Conservation (phyloP, 1,284 basidiomycete genomes). For the Tranzscheliella williamsii region DNA sequence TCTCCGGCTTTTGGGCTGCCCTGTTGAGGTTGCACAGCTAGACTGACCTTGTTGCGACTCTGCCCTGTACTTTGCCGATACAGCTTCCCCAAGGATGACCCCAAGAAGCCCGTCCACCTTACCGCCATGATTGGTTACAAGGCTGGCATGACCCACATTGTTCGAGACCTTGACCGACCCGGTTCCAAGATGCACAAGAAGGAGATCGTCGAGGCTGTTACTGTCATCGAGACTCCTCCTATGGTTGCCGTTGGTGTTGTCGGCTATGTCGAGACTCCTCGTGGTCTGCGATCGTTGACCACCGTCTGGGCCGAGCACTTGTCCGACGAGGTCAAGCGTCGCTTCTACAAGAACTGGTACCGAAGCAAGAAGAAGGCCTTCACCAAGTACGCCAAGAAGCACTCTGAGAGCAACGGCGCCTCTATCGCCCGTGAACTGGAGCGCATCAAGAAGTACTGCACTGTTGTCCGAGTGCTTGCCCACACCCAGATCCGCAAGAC, state of each 20-base stretch:
- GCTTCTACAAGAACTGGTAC: conserved; percentile 99
- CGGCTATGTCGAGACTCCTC: conserved; percentile 99
- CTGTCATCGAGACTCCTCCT: conserved; percentile 94
- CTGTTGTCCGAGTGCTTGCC: conserved; percentile 97
- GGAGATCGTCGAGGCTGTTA: conserved; percentile 97
- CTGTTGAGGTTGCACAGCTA: conserved; percentile 1
- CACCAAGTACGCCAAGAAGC: conserved; percentile 97
- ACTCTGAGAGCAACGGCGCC: conserved; percentile 91
- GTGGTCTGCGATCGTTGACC: conserved; percentile 84
- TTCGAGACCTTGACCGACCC: conserved; percentile 98
- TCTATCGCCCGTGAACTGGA: conserved; percentile 93
- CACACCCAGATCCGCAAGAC: conserved; percentile 96
- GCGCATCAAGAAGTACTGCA: conserved; percentile 99
- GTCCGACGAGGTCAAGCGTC: conserved; percentile 86
- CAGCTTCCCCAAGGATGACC: conserved; percentile 78
- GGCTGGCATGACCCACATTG: conserved; percentile 99
- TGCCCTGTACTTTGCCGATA: background rate
- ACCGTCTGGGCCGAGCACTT: conserved; percentile 73
- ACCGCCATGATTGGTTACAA: conserved; percentile 99
- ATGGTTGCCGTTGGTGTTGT: conserved; percentile 98
- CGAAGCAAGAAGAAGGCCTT: conserved; percentile 99
- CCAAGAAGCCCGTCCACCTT: conserved; percentile 98
- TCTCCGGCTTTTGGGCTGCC: too few species aligned
- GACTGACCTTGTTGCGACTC: background rate
- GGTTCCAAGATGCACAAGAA: conserved; percentile 70